Percentiles rank a stretch among this genome's conserved stretches.
Conservation (phyloP, 345 rosid genomes). For the Camelina hispida region DNA sequence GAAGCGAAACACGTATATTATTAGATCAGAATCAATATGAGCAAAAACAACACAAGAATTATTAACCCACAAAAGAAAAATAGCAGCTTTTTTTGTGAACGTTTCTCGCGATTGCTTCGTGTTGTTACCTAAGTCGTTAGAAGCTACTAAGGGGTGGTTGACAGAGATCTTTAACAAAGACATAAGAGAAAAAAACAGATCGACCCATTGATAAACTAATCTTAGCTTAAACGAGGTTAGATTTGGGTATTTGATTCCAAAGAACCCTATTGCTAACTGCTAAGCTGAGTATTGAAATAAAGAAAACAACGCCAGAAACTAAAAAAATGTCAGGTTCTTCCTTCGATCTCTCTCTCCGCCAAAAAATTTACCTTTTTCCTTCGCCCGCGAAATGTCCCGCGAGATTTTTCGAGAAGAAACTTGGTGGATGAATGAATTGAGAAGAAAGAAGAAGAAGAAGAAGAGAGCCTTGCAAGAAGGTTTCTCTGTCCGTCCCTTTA, state of each 20-base stretch:
- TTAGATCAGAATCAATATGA: slow-evolving; percentile 22
- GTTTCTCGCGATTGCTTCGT: slow-evolving; percentile 12
- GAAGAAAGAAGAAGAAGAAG: background rate
- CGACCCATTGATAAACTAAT: slow-evolving; percentile 18
- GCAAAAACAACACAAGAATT: slow-evolving; percentile 2
- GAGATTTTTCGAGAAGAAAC: slow-evolving; percentile 28
- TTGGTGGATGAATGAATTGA: slow-evolving; percentile 21
- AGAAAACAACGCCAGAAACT: slow-evolving; percentile 13
- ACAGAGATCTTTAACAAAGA: slow-evolving; percentile 21
- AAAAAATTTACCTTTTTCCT: slow-evolving; percentile 21
- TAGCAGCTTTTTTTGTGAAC: slow-evolving; percentile 17
- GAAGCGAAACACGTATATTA: background rate
- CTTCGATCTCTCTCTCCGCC: background rate
- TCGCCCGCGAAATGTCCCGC: slow-evolving; percentile 36
- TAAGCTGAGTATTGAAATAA: background rate
- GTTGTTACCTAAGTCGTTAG: background rate
- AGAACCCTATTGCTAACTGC: background rate
- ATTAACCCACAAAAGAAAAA: slow-evolving; percentile 18
- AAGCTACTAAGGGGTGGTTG: background rate
- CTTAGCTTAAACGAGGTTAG: slow-evolving; percentile 7
- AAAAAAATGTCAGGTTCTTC: background rate
- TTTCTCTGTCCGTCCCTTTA: no score
- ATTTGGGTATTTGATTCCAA: background rate
- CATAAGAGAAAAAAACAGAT: slow-evolving; percentile 11
- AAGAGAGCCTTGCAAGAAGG: no score